Evolutionary conservation across 1,139 yeast species (phyloP).

Genomic region (Lodderomyces parapsilosis): DNA sequence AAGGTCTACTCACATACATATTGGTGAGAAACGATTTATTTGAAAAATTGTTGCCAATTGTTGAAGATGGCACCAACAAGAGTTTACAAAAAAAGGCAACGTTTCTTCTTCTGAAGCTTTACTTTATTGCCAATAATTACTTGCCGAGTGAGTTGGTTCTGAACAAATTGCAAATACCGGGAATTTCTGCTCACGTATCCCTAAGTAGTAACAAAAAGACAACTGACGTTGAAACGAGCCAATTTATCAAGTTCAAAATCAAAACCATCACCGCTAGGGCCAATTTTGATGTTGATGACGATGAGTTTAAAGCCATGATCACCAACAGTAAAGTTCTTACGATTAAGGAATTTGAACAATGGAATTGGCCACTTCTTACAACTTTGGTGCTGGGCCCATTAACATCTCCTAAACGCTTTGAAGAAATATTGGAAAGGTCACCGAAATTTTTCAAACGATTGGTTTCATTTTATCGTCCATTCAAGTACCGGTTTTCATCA

Average conservation of each 20-base stretch:
- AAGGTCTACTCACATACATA: slow-evolving; percentile 55
- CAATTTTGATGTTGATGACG: slow-evolving; percentile 63
- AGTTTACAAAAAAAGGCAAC: slow-evolving; percentile 55
- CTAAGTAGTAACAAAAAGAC: slow-evolving; percentile 12
- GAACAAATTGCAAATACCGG: slow-evolving; percentile 17
- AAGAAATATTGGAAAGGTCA: slow-evolving; percentile 70
- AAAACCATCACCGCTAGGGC: slow-evolving; percentile 44
- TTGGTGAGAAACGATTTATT: slow-evolving; percentile 59
- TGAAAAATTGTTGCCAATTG: slow-evolving; percentile 44
- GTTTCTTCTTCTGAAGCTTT: slow-evolving; percentile 60
- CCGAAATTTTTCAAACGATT: slow-evolving; percentile 84
- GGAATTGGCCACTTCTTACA: slow-evolving; percentile 82
- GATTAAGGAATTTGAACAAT: slow-evolving; percentile 74
- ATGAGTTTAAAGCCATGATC: slow-evolving; percentile 65
- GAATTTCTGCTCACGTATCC: slow-evolving; percentile 15
- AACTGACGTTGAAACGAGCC: slow-evolving; percentile 14
- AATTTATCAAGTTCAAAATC: slow-evolving; percentile 28
- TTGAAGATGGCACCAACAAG: slow-evolving; percentile 32
- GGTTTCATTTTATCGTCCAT: slow-evolving; percentile 86
- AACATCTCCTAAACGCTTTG: slow-evolving; percentile 66
- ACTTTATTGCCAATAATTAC: slow-evolving; percentile 52
- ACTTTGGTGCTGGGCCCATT: slow-evolving; percentile 80
- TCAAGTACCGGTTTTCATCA: slow-evolving; percentile 79
- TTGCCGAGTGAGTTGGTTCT: slow-evolving; percentile 42
- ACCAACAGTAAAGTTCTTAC: slow-evolving; percentile 68